Percentiles rank a stretch among this genome's conserved stretches.
These are phyloP conservation scores for Mortierella polycephala DNA, from an alignment of 371 early-diverging fungal species.

Conservation along the genomic window DNA sequence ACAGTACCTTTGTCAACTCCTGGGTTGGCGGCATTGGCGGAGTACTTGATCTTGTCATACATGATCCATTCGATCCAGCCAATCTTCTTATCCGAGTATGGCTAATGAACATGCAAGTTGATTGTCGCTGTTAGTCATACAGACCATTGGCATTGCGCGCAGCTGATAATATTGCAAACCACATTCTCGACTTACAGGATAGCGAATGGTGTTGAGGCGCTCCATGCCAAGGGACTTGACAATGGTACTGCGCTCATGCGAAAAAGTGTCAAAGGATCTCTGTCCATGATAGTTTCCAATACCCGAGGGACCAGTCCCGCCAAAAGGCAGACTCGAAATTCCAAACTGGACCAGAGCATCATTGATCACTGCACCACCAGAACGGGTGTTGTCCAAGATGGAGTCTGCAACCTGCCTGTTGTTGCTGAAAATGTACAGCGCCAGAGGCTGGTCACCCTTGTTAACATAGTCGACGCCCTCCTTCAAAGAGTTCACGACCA, in stretches of 20 bases:
- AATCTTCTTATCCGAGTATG: too few species aligned
- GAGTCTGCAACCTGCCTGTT: slow-evolving; percentile 37
- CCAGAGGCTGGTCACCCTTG: slow-evolving; percentile 72
- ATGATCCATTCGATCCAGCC: background rate
- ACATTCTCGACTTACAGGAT: too few species aligned
- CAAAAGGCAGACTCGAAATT: slow-evolving; percentile 78
- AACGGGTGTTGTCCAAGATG: slow-evolving; percentile 65
- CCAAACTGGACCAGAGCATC: slow-evolving; percentile 77
- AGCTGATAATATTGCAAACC: too few species aligned
- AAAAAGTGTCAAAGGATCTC: slow-evolving; percentile 79
- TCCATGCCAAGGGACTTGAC: too few species aligned
- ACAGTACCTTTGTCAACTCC: background rate
- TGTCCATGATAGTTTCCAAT: slow-evolving; percentile 86
- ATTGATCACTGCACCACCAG: slow-evolving; percentile 85
- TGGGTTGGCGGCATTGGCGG: too few species aligned
- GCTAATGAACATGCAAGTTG: too few species aligned
- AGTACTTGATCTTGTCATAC: background rate
- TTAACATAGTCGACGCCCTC: slow-evolving; percentile 77
- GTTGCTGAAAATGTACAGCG: slow-evolving; percentile 71
- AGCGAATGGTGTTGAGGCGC: too few species aligned
- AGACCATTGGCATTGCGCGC: too few species aligned
- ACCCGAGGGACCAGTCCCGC: slow-evolving; percentile 89
- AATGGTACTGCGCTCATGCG: slow-evolving; percentile 70
- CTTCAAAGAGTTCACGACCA: slow-evolving; percentile 75
- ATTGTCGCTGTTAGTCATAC: too few species aligned